These are phyloP conservation scores for Yarrowia sp. DNA, from an alignment of 805 yeast genomes.

Conservation along the genomic window DNA sequence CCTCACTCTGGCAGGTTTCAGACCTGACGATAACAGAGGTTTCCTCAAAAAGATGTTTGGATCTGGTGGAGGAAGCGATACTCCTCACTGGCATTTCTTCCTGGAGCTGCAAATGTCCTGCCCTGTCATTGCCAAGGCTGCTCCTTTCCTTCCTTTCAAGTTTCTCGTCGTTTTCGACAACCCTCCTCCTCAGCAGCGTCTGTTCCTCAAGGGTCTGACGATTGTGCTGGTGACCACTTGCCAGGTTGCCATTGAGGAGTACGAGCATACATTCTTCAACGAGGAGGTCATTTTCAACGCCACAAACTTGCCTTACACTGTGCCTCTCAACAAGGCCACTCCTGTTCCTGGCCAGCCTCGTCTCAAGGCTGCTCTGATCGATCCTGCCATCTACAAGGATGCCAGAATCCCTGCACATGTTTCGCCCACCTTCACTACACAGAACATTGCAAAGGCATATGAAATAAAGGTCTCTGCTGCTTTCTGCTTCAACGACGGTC, in stretches of 20 bases:
- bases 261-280: slow-evolving; percentile 43
- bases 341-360: slow-evolving; percentile 34
- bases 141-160: slow-evolving; percentile 42
- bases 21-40: slow-evolving; percentile 38
- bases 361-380: slow-evolving; percentile 41
- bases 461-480: slow-evolving; percentile 51
- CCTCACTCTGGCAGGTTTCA: slow-evolving; percentile 41
- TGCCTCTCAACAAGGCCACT: slow-evolving; percentile 9
- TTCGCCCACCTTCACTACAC: slow-evolving; percentile 63
- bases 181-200: slow-evolving; percentile 40
- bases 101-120: slow-evolving; percentile 41
- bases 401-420: slow-evolving; percentile 57
- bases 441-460: slow-evolving; percentile 62
- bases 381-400: slow-evolving; percentile 48
- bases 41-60: slow-evolving; percentile 39
- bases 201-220: slow-evolving; percentile 54
- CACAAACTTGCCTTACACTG: slow-evolving; percentile 18
- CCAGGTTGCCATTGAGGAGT: slow-evolving; percentile 46
- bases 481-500: slow-evolving; percentile 41
- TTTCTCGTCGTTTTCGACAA: slow-evolving; percentile 42
- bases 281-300: slow-evolving; percentile 43
- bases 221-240: slow-evolving; percentile 50
- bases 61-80: slow-evolving; percentile 40
- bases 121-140: slow-evolving; percentile 33
- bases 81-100: slow-evolving; percentile 28